These are phyloP conservation scores for Condylostoma magnum DNA, from an alignment of 169 alveolate genomes.

Conservation along the genomic window DNA sequence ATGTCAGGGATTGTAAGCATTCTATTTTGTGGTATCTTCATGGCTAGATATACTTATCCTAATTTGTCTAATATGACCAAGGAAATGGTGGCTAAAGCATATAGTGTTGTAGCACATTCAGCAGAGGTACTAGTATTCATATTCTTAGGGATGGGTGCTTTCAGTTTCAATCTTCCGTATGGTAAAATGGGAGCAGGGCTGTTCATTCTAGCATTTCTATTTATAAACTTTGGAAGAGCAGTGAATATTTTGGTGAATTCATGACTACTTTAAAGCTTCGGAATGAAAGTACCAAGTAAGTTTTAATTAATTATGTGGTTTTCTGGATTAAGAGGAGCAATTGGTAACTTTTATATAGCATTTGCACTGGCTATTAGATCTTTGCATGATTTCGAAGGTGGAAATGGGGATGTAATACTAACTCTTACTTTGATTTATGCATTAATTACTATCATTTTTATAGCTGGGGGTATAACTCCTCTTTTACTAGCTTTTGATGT, in stretches of 20 bases:
- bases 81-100: constrained; percentile 44
- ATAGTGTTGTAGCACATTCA: constrained; percentile 49
- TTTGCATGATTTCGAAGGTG: constrained; percentile 16
- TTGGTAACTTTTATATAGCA: too few species aligned
- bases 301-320: constrained; percentile 59
- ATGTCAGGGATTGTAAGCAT: constrained; percentile 73
- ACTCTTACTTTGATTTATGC: constrained; percentile 44
- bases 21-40: constrained; percentile 69
- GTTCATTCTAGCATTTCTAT: constrained; percentile 33
- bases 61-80: constrained; percentile 52
- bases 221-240: constrained; percentile 50
- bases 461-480: background rate
- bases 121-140: constrained; percentile 69
- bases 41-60: constrained; percentile 72
- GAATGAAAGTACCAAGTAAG: background rate
- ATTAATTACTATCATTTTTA: constrained; percentile 15
- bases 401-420: constrained; percentile 40
- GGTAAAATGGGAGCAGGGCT: constrained; percentile 48
- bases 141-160: constrained; percentile 67
- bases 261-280: constrained; percentile 43
- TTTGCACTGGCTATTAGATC: constrained; percentile 47
- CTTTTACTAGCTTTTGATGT: background rate
- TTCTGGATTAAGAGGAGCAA: constrained; percentile 72
- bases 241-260: constrained; percentile 39
- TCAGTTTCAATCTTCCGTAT: constrained; percentile 57